phyloP scores from a whole-genome alignment of 2,329 filamentous ascomycete species.

The Phyllosticta paracitricarpa region DNA sequence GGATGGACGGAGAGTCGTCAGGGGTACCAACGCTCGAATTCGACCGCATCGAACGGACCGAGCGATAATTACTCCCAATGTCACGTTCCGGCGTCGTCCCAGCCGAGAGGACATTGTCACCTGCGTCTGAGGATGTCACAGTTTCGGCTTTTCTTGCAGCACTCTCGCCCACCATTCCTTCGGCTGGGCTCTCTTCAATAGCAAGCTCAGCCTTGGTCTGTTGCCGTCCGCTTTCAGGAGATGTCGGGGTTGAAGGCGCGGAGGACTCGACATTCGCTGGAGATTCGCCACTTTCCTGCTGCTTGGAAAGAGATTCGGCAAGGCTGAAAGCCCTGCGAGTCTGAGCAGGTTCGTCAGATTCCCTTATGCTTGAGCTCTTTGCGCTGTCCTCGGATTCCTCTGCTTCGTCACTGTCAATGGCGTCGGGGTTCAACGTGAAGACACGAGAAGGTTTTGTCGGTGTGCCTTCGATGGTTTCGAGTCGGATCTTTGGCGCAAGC shows the following conservation, averaged over 20 bases:
- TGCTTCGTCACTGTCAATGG: constrained; percentile 2
- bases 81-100: neutral
- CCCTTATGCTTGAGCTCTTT: neutral
- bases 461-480: constrained; percentile 7
- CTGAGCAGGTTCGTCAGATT: neutral
- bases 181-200: neutral
- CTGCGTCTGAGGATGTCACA: neutral
- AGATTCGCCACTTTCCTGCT: neutral
- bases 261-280: neutral
- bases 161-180: neutral
- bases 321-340: neutral
- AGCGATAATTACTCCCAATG: neutral
- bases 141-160: neutral
- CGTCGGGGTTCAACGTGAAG: neutral
- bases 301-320: neutral
- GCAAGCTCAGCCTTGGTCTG: neutral
- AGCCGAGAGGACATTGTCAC: neutral
- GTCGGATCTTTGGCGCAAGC: neutral
- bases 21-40: constrained; percentile 9
- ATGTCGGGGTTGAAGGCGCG: neutral
- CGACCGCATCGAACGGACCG: neutral
- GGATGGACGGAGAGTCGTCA: constrained; percentile 28
- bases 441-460: constrained; percentile 3
- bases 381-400: constrained; percentile 1
- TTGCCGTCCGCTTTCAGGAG: neutral